phyloP scores from a whole-genome alignment of 2,329 filamentous ascomycete species.

The Mycocentrospora acerina region DNA sequence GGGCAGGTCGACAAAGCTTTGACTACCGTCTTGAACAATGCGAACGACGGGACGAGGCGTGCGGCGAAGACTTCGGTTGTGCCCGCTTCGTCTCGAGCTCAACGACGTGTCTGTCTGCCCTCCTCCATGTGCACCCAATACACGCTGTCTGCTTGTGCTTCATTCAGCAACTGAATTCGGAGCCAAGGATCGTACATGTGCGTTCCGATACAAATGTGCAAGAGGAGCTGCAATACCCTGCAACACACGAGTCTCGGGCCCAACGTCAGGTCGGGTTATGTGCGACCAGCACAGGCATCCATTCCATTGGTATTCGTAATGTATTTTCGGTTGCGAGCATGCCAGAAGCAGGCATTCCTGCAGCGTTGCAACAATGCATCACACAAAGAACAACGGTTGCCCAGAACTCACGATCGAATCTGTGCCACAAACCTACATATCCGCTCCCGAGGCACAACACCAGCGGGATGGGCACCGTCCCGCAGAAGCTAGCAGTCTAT shows the following conservation, averaged over 20 bases:
- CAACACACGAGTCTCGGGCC: constrained; percentile 18
- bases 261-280: constrained; percentile 23
- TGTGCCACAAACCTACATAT: constrained; percentile 28
- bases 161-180: constrained; percentile 19
- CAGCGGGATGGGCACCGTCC: constrained; percentile 18
- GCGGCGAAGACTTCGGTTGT: constrained; percentile 18
- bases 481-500: constrained; percentile 15
- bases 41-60: constrained; percentile 13
- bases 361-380: constrained; percentile 14
- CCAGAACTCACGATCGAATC: constrained; percentile 21
- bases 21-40: constrained; percentile 26
- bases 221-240: constrained; percentile 18
- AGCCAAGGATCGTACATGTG: constrained; percentile 14
- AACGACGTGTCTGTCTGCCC: constrained; percentile 10
- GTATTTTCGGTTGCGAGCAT: constrained; percentile 18
- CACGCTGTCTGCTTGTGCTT: constrained; percentile 17
- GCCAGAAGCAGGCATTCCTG: constrained; percentile 12
- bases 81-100: not conserved
- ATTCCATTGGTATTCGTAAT: constrained; percentile 21
- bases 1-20: constrained; percentile 33
- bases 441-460: constrained; percentile 8
- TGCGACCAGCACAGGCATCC: constrained; percentile 6
- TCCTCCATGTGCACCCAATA: constrained; percentile 18
- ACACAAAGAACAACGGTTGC: constrained; percentile 14
- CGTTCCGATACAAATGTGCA: constrained; percentile 16